Conservation (phyloP, 805 yeast species). For the Kurtzmaniella cleridarum region DNA sequence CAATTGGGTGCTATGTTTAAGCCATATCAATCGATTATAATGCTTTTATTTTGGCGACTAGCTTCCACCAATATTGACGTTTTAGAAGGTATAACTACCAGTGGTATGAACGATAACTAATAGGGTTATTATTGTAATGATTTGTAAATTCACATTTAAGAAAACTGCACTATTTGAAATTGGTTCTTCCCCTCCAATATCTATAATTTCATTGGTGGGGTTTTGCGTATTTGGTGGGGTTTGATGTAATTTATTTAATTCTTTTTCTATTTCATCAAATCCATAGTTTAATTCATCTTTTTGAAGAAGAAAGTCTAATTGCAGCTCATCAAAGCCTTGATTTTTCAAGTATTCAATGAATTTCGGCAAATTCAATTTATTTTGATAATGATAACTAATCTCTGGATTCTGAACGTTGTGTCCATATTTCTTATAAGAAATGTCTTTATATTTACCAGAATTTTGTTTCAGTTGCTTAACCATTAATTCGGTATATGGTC, state of each 20-base stretch:
- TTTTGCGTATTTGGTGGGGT: constrained; percentile 10
- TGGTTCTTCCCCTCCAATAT: constrained; percentile 26
- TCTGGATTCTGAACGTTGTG: constrained; percentile 5
- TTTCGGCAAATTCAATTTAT: constrained; percentile 20
- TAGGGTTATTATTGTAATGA: not conserved
- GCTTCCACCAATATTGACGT: constrained; percentile 54
- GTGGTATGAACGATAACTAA: constrained; percentile 1
- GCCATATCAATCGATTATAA: constrained; percentile 66
- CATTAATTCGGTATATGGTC: constrained; percentile 2
- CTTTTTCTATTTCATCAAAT: constrained; percentile 32
- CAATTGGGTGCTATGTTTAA: constrained; percentile 51
- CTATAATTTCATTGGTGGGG: constrained; percentile 12
- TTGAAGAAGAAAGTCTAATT: constrained; percentile 21
- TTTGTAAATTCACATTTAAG: not conserved
- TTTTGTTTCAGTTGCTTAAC: constrained; percentile 1
- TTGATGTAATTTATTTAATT: constrained; percentile 17
- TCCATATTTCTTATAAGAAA: constrained; percentile 13
- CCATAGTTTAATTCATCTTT: constrained; percentile 28
- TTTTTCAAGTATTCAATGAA: constrained; percentile 17
- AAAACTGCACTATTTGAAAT: not conserved
- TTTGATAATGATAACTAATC: constrained; percentile 5
- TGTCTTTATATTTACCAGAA: constrained; percentile 12
- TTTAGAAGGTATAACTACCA: constrained; percentile 14
- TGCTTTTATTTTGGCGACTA: constrained; percentile 71
- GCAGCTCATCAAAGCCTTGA: constrained; percentile 22